phyloP scores from a whole-genome alignment of 306 rosid genomes.

The Fragaria iinumae region DNA sequence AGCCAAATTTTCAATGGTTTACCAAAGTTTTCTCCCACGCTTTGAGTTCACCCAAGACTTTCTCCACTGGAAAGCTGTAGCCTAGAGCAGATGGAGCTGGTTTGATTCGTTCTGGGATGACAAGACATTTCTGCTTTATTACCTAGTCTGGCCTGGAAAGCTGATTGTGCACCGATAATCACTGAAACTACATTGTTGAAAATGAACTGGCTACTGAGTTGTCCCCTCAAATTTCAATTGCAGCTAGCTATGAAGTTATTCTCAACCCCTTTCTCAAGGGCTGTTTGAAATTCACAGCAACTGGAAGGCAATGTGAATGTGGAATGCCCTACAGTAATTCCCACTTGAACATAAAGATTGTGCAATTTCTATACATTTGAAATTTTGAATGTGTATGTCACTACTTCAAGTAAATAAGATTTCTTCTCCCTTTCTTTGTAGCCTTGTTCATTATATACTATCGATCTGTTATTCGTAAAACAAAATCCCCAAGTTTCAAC shows the following conservation, averaged over 20 bases:
- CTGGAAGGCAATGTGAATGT: not conserved
- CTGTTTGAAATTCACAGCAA: not conserved
- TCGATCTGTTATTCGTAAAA: not conserved
- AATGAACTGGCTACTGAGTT: not conserved
- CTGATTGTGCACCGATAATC: not conserved
- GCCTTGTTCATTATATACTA: too few relatives aligned
- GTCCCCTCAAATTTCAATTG: conserved; percentile 11
- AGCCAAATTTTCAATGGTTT: not conserved
- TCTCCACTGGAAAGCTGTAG: not conserved
- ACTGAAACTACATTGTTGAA: not conserved
- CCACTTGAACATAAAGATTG: conserved; percentile 5
- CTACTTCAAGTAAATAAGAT: too few relatives aligned
- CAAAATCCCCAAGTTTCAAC: not conserved
- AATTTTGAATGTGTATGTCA: too few relatives aligned
- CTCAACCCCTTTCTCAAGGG: not conserved
- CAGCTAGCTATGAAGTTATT: not conserved
- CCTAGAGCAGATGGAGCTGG: not conserved
- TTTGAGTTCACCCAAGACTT: not conserved
- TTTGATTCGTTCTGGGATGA: conserved; percentile 6
- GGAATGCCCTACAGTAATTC: conserved; percentile 12
- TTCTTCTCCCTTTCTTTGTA: too few relatives aligned
- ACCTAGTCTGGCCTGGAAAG: conserved; percentile 13
- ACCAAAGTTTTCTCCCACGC: not conserved
- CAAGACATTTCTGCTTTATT: conserved; percentile 16
- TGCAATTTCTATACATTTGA: not conserved